A percentile compares a stretch with the other conserved stretches of the same genome.
phyloP scores from a whole-genome alignment of 257 asterid genomes.

The Leonotis leonurus region DNA sequence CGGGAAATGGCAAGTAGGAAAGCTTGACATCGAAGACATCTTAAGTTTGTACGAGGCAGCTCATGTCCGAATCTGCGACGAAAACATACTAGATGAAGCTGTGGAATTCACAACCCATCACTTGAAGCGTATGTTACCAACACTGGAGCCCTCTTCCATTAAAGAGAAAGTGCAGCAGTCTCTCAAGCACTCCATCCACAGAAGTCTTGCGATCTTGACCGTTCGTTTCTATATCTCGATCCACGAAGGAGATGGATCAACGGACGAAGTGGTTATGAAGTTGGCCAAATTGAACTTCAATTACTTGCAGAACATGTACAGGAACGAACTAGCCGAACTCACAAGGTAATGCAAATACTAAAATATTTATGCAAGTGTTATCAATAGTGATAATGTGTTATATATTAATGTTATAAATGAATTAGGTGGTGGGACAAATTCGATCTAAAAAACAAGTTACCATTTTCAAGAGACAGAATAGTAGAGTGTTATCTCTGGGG shows the following conservation, averaged over 20 bases:
- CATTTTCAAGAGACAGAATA: constrained; percentile 25
- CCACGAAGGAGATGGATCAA: not conserved
- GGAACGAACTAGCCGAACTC: not conserved
- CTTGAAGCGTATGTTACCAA: not conserved
- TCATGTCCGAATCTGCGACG: constrained; percentile 23
- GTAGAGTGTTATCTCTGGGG: constrained; percentile 27
- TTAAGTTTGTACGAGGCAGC: constrained; percentile 37
- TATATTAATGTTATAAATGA: no score
- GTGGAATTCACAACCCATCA: constrained; percentile 9
- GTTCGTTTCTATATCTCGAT: not conserved
- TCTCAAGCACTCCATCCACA: not conserved
- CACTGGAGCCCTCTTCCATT: not conserved
- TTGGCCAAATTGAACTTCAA: no score
- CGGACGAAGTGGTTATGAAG: no score
- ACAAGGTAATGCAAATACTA: not conserved
- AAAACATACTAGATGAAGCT: constrained; percentile 23
- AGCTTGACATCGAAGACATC: constrained; percentile 14
- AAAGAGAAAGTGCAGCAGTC: not conserved
- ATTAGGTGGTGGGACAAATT: constrained; percentile 39
- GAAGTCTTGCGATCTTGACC: no score
- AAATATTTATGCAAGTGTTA: not conserved
- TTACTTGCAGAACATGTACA: not conserved
- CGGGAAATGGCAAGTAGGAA: no score
- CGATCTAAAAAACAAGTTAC: constrained; percentile 18
- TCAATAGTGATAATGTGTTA: not conserved